Evolutionary conservation across 306 rosid species (phyloP).

Genomic region (Vigna nakashimae): DNA sequence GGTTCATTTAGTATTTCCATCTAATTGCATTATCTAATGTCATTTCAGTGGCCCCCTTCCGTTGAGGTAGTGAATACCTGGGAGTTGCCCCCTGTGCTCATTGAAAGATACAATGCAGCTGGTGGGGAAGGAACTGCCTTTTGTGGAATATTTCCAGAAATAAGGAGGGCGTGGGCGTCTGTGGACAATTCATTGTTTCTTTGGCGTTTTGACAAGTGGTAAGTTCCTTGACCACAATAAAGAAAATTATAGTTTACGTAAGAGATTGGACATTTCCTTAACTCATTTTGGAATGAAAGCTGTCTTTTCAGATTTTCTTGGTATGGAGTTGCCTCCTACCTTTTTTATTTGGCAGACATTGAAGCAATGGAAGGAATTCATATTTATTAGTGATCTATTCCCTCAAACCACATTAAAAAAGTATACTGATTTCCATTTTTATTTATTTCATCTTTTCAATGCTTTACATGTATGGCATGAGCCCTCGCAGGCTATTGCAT

Average conservation of each 20-base stretch:
- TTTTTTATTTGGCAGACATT: conserved; percentile 4
- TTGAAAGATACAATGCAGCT: conserved; percentile 93
- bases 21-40: conserved; percentile 34
- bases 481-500: neutral
- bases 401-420: neutral
- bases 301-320: neutral
- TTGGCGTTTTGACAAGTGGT: conserved; percentile 99
- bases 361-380: neutral
- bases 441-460: neutral
- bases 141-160: conserved; percentile 96
- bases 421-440: neutral
- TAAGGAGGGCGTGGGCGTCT: conserved; percentile 96
- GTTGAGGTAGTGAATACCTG: conserved; percentile 86
- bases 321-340: neutral
- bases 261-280: neutral
- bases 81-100: conserved; percentile 91
- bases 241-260: neutral
- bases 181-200: conserved; percentile 93
- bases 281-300: conserved; percentile 9
- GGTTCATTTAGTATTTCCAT: conserved; percentile 7
- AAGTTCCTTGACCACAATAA: conserved; percentile 43
- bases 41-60: conserved; percentile 93
- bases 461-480: conserved; percentile 1
- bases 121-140: conserved; percentile 98
- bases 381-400: conserved; percentile 13